Base-by-base conservation (phyloP, 345 rosid genomes). In the Eucalyptus cloeziana region DNA sequence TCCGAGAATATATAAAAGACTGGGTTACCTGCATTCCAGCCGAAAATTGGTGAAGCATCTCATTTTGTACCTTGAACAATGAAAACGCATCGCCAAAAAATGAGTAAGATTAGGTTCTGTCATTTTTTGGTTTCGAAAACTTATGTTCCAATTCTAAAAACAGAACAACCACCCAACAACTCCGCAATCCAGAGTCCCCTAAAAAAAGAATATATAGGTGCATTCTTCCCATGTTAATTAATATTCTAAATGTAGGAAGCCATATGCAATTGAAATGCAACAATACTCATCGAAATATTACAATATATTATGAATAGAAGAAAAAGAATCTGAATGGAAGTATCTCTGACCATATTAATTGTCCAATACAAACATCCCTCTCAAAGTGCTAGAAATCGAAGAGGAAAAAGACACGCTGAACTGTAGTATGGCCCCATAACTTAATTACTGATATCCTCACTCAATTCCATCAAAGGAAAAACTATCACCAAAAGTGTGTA, bases 11-110 rank as follows among this genome's bases (percentile, higher is more conserved):
- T 8, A 67, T 47, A 31, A 81, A 88, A 86, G 76, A 88, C 86
- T 87, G 89, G 64, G 91, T 87, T 90, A 98, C 99, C 99, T 98
- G 96, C 93, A 98, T 95, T 90, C 99, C 99, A 60, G 96, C 95
- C 60, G 98, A 95, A 94, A 97, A 93, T 87, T 97, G 99, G 88
- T 93, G 95, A 89, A 91, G 96, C 90, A 95, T 91, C 92, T 98
- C 99, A 88, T 94, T 95, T 10, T 92, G 89, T 85, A 97, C 99
- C 97, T 96, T 40, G 47, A 76, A 76, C 85, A 76, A 76, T 7
- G 27, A 76, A 86, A 30, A 54, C 33, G 67, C 49, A 86, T 54
- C 4, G 5, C 54, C 62, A 37, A 52, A 51, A 86, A 50, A 60
- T 7, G n/a, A n/a, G 22, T 86, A 14, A 13, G 58, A 86, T 86